Base-by-base conservation (phyloP, 2,329 filamentous ascomycete genomes). In the Thielaviopsis ethacetica region DNA sequence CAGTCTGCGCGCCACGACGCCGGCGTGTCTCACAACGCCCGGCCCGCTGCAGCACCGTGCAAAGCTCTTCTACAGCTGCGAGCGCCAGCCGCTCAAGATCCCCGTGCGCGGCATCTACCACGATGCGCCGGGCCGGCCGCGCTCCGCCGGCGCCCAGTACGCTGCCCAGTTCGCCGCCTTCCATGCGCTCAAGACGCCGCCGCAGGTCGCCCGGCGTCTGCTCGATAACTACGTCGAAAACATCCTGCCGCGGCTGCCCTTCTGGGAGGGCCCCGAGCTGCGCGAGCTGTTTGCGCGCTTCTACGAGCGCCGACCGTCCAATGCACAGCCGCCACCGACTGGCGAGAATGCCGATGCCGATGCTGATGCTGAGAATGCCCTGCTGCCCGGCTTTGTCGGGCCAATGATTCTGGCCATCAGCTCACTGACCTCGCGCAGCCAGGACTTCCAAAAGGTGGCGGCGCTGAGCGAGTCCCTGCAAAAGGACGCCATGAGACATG, bases 61-160 rank as follows among this genome's bases (percentile, higher is more conserved):
- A 10, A 65, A 64, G 55, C 60, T 65, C 5, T 62, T 65, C 51
- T 65, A 64, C 41, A 57, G 59, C 17, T 65, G 63, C 26, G 64
- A 65, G 55, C 34, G 63, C 30, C 64, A 63, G 19, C 64, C 64
- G 3, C 58, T 65, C 3, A 65, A 65, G 52, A 64, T 65, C 24
- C 61, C 63, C 5, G 59, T 65, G 5, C 58, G 52, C 19, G 63
- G 63, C 6, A 53, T 62, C 7, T 64, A 65, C 50, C 51, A 63
- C 49, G 63, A 65, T 12, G 47, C 54, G 2, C 58, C 34, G 3
- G 56, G 19, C 13, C 17, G n/a, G 9, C 55, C 58, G 9, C 51
- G 61, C 51, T 51, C 56, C 15, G 60, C 62, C 38, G 62, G 61
- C 21, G 38, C 41, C 22, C 56, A 47, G 15, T 62, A 63, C 21